Base-by-base conservation (phyloP, 768 basidiomycete species). In the Dictyophora rubrovolvata region DNA sequence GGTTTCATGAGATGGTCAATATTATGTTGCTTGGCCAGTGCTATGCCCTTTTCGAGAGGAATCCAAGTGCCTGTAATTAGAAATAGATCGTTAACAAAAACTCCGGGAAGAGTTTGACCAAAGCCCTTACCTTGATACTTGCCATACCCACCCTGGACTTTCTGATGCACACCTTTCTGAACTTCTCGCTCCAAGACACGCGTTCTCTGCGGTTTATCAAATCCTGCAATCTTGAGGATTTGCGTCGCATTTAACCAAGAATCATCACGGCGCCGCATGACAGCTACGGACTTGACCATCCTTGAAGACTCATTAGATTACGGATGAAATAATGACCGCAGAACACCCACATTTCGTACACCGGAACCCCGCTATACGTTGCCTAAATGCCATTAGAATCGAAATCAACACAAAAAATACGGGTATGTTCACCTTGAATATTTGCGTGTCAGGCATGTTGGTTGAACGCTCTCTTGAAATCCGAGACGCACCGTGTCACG, bases 171-270 rank as follows among this genome's bases (percentile, higher is more conserved):
- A 23, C 94, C 96, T 70, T 98, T 98, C 70, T 99, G 96, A 7
- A 99, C 86, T 73, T 99, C 96, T 64, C 96, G 83, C 72, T 99
- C 96, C 48, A 99, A 80, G 16, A 99, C 94, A 56, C 96, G 85
- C 60, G 96, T 99, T 53, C 96, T 79, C 69, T 98, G 96, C 1
- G 96, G 96, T 70, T 99, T 99, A 75, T 99, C 96, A 66, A 98
- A 98, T 10, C 95, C 96, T 28, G 94, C 96, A 65, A 99, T 95
- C 72, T 99, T 99, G 68, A 99, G 83, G 63, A 99, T 96, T 70
- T 95, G 93, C 0, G 96, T 99, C 73, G 96, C 96, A 80, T 99
- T 99, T 60, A 99, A 79, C 90, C 96, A 99, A 47, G 88, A 89
- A 74, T 99, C 96, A 37, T 90, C 81, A 69, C 93, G 87, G 67